phyloP scores from a whole-genome alignment of 1,139 yeast species.

The Hansenula lynferdii region DNA sequence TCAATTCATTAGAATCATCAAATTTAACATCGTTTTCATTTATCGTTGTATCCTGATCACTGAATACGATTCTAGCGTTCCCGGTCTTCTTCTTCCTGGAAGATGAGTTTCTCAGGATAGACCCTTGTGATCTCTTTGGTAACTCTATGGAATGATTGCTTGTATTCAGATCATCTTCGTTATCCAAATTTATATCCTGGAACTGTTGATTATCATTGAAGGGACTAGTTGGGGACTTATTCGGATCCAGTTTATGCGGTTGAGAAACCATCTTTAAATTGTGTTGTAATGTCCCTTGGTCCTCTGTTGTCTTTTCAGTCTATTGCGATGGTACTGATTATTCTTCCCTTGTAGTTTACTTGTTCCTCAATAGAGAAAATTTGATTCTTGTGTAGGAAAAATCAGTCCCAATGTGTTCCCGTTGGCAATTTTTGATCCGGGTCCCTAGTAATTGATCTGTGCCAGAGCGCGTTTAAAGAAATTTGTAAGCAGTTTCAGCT shows the following conservation, averaged over 20 bases:
- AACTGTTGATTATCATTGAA: constrained; percentile 2
- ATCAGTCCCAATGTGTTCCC: no score
- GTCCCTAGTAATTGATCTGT: no score
- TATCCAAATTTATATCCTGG: constrained; percentile 1
- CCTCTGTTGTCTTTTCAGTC: no score
- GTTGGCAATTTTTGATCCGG: no score
- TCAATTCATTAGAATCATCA: constrained; percentile 10
- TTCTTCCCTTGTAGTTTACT: no score
- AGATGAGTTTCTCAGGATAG: constrained; percentile 15
- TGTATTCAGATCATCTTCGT: not conserved
- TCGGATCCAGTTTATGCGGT: not conserved
- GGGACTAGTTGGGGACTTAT: constrained; percentile 1
- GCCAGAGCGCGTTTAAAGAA: no score
- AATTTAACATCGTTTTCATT: constrained; percentile 7
- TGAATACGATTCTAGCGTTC: constrained; percentile 19
- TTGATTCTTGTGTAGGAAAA: no score
- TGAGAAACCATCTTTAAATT: no score
- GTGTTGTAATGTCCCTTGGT: no score
- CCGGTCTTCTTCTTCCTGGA: constrained; percentile 13
- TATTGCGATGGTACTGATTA: no score
- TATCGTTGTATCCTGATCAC: constrained; percentile 14
- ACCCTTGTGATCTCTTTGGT: constrained; percentile 8
- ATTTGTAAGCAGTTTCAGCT: no score
- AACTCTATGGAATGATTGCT: not conserved
- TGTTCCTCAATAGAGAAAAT: no score